These are phyloP conservation scores for Penicillium freii DNA, from an alignment of 2,329 filamentous ascomycete species.

Conservation along the genomic window DNA sequence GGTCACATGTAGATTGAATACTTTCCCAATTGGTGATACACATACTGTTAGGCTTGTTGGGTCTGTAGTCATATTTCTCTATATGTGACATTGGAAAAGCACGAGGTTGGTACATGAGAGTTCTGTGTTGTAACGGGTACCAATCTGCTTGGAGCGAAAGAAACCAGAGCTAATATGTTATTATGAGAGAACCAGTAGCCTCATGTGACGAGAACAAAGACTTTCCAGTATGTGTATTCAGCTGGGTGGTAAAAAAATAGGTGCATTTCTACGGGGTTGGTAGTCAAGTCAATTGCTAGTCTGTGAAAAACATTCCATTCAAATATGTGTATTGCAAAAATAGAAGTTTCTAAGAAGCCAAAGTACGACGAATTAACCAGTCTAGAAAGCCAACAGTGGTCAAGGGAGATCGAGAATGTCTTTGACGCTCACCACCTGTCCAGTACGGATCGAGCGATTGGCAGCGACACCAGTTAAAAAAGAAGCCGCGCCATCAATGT, in stretches of 20 bases:
- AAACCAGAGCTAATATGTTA: too few relatives aligned
- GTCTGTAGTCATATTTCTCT: too few relatives aligned
- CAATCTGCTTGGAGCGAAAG: too few relatives aligned
- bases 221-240: too few relatives aligned
- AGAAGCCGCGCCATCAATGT: conserved; percentile 59
- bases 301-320: background rate
- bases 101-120: too few relatives aligned
- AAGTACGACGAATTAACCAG: background rate
- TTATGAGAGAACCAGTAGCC: too few relatives aligned
- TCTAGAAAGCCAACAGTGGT: background rate
- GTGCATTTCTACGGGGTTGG: background rate
- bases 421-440: conserved; percentile 56
- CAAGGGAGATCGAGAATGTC: conserved; percentile 34
- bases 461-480: conserved; percentile 61
- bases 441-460: conserved; percentile 57
- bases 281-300: background rate
- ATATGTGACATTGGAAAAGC: too few relatives aligned
- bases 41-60: background rate
- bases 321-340: background rate
- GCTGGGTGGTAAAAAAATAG: too few relatives aligned
- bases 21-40: background rate
- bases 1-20: background rate
- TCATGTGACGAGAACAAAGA: background rate
- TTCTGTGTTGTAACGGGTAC: too few relatives aligned
- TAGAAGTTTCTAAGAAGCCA: background rate